A percentile compares a stretch with the other conserved stretches of the same genome.
Conservation (phyloP, 257 asterid species). For the Przewalskia tangutica region DNA sequence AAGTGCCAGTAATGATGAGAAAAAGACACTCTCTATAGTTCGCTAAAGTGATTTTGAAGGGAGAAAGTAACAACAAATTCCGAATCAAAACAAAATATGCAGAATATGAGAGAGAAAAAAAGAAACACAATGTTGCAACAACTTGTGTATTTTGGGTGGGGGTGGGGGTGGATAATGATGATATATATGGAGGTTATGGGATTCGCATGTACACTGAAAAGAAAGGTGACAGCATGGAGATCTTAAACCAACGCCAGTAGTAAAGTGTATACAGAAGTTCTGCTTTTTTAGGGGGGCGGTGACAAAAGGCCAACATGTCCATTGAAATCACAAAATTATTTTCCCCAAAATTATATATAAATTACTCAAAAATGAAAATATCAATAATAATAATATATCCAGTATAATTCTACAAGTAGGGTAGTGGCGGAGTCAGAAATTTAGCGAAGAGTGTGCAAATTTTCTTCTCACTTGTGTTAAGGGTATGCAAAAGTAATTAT, state of each 20-base stretch:
- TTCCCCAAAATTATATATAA: too few species aligned
- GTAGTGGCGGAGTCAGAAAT: too few species aligned
- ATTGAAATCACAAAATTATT: not conserved
- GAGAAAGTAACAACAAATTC: slow-evolving; percentile 1
- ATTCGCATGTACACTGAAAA: not conserved
- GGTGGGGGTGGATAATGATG: too few species aligned
- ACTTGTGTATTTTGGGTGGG: not conserved
- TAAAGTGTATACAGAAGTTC: not conserved
- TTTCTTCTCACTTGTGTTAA: too few species aligned
- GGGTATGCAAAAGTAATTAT: too few species aligned
- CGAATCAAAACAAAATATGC: slow-evolving; percentile 16
- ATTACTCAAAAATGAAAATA: too few species aligned
- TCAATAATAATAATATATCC: too few species aligned
- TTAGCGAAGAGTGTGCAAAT: too few species aligned
- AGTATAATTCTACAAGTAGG: too few species aligned
- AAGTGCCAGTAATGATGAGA: not conserved
- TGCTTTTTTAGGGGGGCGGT: not conserved
- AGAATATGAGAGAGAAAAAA: slow-evolving; percentile 10
- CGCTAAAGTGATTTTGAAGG: not conserved
- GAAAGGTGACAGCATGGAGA: not conserved
- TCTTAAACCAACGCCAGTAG: not conserved
- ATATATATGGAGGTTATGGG: too few species aligned
- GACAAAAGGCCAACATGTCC: not conserved
- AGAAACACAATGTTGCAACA: not conserved
- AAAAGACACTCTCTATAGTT: slow-evolving; percentile 11